Base-by-base conservation (phyloP, 108 stramenopile species). In the Conticribra weissflogii region DNA sequence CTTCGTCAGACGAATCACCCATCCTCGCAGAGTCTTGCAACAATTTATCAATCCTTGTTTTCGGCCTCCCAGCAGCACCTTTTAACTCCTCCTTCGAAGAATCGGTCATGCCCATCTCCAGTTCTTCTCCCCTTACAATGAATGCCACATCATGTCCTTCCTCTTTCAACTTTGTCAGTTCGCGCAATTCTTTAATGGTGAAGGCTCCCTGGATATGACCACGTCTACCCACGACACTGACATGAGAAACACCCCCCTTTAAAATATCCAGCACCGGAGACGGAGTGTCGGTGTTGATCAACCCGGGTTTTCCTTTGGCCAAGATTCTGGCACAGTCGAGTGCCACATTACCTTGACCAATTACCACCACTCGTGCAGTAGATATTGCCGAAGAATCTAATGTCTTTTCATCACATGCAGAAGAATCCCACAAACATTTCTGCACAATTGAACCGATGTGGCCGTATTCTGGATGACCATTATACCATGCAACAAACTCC, bases 261-360 rank as follows among this genome's bases (percentile, higher is more conserved):
- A 98, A 66, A 12, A 90, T 81, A 30, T 88, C 73, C 64, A 98
- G 70, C 12, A 97, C 92, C 28, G 84, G 63, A 12, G 73, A 65
- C 12, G 96, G 76, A 27, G 97, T 85, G 82, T 99, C 99, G 12
- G 96, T 98, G 12, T 73, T 72, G 44, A 78, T 63, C 63, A 98
- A 84, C 22, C 81, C 86, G 3, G 68, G 56, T 28, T 76, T 72
- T 29, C 88, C 87, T 83, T 98, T 98, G 62, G 89, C 87, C 27
- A 98, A 69, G 3, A 99, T 79, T 7, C 98, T 83, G 3, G 95
- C 98, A 66, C 94, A 96, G 81, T 99, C 98, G 4, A 99, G 71
- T 5, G 98, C 97, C 1, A 99, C 98, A 70, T 99, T 99, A 15
- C 99, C 99, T 28, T 98, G 93, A 3, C 98, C 98, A 44, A 99